Conservation (phyloP, 1,139 yeast genomes). For the Casaregolazyma lundiana region DNA sequence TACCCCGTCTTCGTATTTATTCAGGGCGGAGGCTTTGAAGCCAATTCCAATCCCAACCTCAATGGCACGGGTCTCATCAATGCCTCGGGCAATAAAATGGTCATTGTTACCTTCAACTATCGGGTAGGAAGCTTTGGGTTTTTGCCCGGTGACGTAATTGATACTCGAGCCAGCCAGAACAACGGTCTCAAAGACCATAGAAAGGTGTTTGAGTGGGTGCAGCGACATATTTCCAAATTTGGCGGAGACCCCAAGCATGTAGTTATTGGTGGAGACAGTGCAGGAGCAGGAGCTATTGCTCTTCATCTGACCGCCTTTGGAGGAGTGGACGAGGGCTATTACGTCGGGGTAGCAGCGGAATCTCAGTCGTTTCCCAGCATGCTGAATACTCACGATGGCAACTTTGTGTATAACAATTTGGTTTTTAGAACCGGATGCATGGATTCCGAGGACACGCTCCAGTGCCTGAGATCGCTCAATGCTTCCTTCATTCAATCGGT, state of each 20-base stretch:
- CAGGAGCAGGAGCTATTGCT: conserved; percentile 35
- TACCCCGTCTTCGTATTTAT: conserved; percentile 36
- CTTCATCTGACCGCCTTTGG: conserved; percentile 13
- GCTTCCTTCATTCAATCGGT: conserved; percentile 4
- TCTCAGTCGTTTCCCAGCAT: conserved; percentile 12
- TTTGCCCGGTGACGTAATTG: conserved; percentile 25
- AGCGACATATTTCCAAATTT: conserved; percentile 31
- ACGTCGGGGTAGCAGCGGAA: conserved; percentile 12
- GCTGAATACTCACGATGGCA: conserved; percentile 3
- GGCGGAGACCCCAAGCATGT: conserved; percentile 36
- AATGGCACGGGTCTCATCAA: conserved; percentile 5
- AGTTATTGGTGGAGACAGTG: conserved; percentile 37
- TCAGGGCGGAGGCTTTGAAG: conserved; percentile 35
- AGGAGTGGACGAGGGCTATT: conserved; percentile 8
- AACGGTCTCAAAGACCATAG: conserved; percentile 35
- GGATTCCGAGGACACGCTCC: conserved; percentile 3
- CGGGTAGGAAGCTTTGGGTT: conserved; percentile 35
- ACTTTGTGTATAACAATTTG: conserved; percentile 10
- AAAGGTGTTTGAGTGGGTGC: conserved; percentile 37
- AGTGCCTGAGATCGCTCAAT: conserved; percentile 6
- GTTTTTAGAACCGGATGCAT: conserved; percentile 11
- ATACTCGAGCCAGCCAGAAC: conserved; percentile 25
- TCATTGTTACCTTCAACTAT: conserved; percentile 26
- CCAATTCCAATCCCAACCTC: neutral
- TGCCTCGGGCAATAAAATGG: conserved; percentile 11